Evolutionary conservation across 2,329 filamentous ascomycete genomes (phyloP).

Genomic region (Colletotrichum sp.): DNA sequence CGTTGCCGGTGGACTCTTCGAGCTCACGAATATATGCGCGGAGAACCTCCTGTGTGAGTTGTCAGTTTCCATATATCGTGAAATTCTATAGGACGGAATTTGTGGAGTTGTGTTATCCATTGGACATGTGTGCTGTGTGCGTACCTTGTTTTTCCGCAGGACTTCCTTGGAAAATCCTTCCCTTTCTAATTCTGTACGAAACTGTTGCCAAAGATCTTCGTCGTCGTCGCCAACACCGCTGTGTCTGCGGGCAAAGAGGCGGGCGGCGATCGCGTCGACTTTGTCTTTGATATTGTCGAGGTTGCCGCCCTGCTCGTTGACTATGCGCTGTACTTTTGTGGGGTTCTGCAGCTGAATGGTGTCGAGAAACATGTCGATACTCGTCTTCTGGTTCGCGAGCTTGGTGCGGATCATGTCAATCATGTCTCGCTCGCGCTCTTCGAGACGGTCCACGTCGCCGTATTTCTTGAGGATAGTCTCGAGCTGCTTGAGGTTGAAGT

Average conservation of each 20-base stretch:
- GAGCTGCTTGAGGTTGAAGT: conserved; percentile 60
- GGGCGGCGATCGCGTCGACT: conserved; percentile 61
- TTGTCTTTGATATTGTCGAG: conserved; percentile 65
- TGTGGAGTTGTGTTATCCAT: background rate
- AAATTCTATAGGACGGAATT: background rate
- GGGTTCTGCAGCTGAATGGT: conserved; percentile 59
- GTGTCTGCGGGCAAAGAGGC: conserved; percentile 50
- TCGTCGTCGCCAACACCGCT: conserved; percentile 45
- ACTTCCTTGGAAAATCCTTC: conserved; percentile 64
- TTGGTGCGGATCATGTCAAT: conserved; percentile 49
- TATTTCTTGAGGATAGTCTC: conserved; percentile 57
- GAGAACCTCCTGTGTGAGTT: conserved; percentile 54
- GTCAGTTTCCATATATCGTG: conserved; percentile 19
- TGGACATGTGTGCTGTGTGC: conserved; percentile 21
- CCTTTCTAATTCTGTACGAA: conserved; percentile 60
- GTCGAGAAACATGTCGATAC: conserved; percentile 62
- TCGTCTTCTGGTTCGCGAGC: conserved; percentile 57
- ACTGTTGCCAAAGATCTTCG: conserved; percentile 62
- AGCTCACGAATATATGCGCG: conserved; percentile 67
- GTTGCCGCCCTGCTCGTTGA: conserved; percentile 41
- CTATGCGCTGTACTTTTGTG: conserved; percentile 38
- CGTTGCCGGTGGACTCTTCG: conserved; percentile 51
- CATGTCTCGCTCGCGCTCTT: conserved; percentile 39
- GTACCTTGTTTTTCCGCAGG: conserved; percentile 62
- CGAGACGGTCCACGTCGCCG: conserved; percentile 27